Conservation (phyloP, 148 eudicot species). For the Amaranthus palmeri region DNA sequence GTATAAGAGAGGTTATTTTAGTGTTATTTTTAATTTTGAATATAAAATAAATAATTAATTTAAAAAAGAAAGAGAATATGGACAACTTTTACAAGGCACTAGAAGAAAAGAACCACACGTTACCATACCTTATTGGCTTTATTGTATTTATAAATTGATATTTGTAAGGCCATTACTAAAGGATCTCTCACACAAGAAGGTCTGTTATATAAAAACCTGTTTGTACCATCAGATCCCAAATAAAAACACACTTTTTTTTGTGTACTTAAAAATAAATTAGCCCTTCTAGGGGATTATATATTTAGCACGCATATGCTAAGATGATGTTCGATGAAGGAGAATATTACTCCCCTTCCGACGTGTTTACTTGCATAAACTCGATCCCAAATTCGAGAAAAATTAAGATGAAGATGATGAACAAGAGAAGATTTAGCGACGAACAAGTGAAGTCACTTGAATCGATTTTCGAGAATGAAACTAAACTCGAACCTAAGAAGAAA, state of each 20-base stretch:
- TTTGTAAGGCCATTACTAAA: not conserved
- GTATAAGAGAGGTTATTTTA: too few relatives aligned
- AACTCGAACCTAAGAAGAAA: slow-evolving; percentile 62
- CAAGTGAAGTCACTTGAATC: slow-evolving; percentile 54
- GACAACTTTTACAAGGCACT: slow-evolving; percentile 34
- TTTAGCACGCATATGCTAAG: not conserved
- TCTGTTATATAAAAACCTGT: not conserved
- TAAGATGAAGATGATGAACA: slow-evolving; percentile 33
- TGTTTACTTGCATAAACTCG: slow-evolving; percentile 24
- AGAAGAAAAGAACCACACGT: slow-evolving; percentile 31
- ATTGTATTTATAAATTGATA: not conserved
- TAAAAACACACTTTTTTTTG: slow-evolving; percentile 9
- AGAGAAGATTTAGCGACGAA: slow-evolving; percentile 53
- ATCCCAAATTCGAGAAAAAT: slow-evolving; percentile 21
- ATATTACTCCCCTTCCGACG: slow-evolving; percentile 27
- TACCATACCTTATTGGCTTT: slow-evolving; percentile 19
- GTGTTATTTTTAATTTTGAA: not conserved
- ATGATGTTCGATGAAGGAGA: slow-evolving; percentile 35
- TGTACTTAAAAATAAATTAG: too few relatives aligned
- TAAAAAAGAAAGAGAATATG: slow-evolving; percentile 19
- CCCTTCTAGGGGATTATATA: too few relatives aligned
- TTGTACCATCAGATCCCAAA: slow-evolving; percentile 7
- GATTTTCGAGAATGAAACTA: slow-evolving; percentile 51
- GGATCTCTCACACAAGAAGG: slow-evolving; percentile 1
- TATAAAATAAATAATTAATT: not conserved